Percentiles rank a stretch among this genome's conserved stretches.
These are phyloP conservation scores for Phytophthora foliorum DNA, from an alignment of 352 stramenopile species.

Conservation along the genomic window DNA sequence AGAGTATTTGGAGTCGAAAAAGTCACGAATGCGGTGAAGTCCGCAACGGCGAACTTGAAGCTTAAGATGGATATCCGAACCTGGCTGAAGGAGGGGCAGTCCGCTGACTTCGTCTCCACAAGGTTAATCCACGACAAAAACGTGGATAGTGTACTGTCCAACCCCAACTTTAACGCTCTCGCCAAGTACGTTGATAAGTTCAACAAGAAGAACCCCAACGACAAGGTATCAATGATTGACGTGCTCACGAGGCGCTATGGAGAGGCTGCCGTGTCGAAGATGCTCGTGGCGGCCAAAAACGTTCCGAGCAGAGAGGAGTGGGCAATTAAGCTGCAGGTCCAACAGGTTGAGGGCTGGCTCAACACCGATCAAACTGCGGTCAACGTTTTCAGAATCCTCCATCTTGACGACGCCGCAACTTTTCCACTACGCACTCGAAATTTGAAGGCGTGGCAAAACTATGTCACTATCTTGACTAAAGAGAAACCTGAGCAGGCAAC, in stretches of 20 bases:
- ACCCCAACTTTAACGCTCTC: slow-evolving; percentile 3
- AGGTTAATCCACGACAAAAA: neutral
- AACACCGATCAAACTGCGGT: neutral
- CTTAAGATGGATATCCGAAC: neutral
- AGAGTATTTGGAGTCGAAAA: neutral
- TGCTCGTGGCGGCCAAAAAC: neutral
- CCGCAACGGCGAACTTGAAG: neutral
- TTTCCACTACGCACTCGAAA: neutral
- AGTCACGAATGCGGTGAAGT: neutral
- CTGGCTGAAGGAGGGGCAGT: neutral
- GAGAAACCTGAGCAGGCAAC: neutral
- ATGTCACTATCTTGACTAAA: neutral
- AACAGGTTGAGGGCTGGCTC: neutral
- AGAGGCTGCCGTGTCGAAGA: slow-evolving; percentile 4
- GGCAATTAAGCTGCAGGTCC: neutral
- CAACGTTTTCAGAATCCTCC: slow-evolving; percentile 1
- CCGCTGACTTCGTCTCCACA: too few species aligned
- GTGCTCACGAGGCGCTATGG: neutral
- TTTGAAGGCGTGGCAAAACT: slow-evolving; percentile 3
- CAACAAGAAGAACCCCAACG: neutral
- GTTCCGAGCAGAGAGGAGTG: neutral
- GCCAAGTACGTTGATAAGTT: slow-evolving; percentile 6
- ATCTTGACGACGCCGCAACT: neutral
- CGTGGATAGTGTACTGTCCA: slow-evolving; percentile 5
- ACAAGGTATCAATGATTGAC: neutral